Conservation (phyloP, 73 alveolate species). For the Vitrella brassicaformis region DNA sequence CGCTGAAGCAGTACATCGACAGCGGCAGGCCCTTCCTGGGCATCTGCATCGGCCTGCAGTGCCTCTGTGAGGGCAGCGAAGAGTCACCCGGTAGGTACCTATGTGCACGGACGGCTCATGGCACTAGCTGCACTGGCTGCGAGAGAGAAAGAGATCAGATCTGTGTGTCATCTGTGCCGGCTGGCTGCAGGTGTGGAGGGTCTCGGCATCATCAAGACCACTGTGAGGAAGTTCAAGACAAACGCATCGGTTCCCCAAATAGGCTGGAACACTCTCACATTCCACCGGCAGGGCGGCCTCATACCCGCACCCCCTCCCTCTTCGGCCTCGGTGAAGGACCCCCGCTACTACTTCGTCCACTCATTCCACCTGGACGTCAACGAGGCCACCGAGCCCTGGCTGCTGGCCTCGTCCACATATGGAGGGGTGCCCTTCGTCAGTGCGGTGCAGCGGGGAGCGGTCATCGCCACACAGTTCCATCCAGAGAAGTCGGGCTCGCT, state of each 20-base stretch:
- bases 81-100: constrained; percentile 21
- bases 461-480: constrained; percentile 35
- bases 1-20: neutral
- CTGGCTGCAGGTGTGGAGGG: neutral
- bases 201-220: neutral
- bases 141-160: too few relatives aligned
- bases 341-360: constrained; percentile 19
- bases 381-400: constrained; percentile 14
- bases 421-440: constrained; percentile 3
- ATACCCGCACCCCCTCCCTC: too few relatives aligned
- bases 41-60: constrained; percentile 38
- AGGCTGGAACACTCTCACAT: too few relatives aligned
- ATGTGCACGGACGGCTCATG: too few relatives aligned
- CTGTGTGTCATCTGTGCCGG: too few relatives aligned
- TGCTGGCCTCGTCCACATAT: constrained; percentile 11
- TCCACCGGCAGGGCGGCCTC: too few relatives aligned
- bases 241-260: too few relatives aligned
- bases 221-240: too few relatives aligned
- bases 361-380: constrained; percentile 23
- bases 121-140: too few relatives aligned
- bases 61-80: constrained; percentile 17
- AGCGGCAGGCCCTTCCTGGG: constrained; percentile 31
- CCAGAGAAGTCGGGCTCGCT: constrained; percentile 15
- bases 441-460: constrained; percentile 25
- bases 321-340: too few relatives aligned